Percentiles rank a stretch among this genome's conserved stretches.
phyloP scores from a whole-genome alignment of 2,329 filamentous ascomycete genomes.

The Malbranchea cinnamomea region DNA sequence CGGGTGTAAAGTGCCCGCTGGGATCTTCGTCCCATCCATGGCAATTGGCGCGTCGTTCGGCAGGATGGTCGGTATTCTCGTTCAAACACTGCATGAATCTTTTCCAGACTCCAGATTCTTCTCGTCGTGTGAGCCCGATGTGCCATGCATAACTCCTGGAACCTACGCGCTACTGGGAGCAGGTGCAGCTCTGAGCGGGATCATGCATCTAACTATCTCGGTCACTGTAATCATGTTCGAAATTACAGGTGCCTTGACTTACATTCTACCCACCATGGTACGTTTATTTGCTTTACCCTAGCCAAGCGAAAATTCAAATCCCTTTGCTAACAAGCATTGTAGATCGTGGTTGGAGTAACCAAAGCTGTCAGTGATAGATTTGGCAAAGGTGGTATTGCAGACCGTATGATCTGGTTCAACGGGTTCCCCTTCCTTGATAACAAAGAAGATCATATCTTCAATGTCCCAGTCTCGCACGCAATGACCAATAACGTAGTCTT shows the following conservation, averaged over 20 bases:
- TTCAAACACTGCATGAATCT: conserved; percentile 74
- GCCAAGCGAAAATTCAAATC: neutral
- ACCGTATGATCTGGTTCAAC: conserved; percentile 98
- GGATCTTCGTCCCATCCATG: conserved; percentile 98
- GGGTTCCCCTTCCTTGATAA: conserved; percentile 94
- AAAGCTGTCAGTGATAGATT: conserved; percentile 85
- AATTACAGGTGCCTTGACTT: conserved; percentile 88
- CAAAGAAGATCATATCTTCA: conserved; percentile 95
- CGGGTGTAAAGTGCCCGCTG: conserved; percentile 92
- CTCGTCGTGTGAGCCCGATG: conserved; percentile 72
- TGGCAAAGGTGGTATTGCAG: conserved; percentile 91
- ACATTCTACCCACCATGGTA: conserved; percentile 90
- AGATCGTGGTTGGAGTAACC: conserved; percentile 89
- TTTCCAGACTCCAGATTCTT: conserved; percentile 78
- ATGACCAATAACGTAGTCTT: conserved; percentile 68
- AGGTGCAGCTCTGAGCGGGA: conserved; percentile 78
- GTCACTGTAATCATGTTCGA: conserved; percentile 99
- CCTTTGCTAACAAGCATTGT: conserved; percentile 1
- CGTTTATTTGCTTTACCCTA: conserved; percentile 9
- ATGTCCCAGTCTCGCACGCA: conserved; percentile 77
- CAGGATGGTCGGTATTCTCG: conserved; percentile 82
- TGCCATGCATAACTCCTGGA: conserved; percentile 90
- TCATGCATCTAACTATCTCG: conserved; percentile 95
- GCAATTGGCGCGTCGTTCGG: conserved; percentile 91
- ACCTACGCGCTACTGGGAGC: conserved; percentile 95